Base-by-base conservation (phyloP, 169 alveolate species). In the Condylostoma magnum region DNA sequence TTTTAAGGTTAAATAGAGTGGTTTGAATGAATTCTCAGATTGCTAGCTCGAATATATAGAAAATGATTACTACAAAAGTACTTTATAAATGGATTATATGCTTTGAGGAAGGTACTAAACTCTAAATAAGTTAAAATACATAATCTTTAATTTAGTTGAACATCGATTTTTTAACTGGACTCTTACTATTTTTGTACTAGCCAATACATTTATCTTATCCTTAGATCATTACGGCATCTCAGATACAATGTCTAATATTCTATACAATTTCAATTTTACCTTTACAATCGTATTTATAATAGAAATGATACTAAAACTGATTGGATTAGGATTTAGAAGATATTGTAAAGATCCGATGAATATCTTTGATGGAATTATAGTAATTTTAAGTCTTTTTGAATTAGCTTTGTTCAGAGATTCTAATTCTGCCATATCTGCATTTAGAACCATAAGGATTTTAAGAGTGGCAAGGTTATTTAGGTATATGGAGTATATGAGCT, bases 311-410 rank as follows among this genome's bases (percentile, higher is more conserved):
- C 20, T 31, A 20, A 71, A 71, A 43, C 1, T 71, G 6, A 12
- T 71, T 27, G 67, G 48, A 4, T 4, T 43, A 20, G 79, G 79
- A 18, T 28, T 66, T 25, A 31, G 36, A 15, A 30, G 30, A 0
- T 71, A 65, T 37, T 60, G n/a, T 1, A 57, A 41, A 12, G 77
- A 71, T 41, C 5, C 18, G 10, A 51, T 71, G 69, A 71, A 71
- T 37, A 4, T 33, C 28, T 71, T 71, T 36, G 79, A 69, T 37
- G 58, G 50, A 8, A 27, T 66, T 15, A 47, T 66, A 20, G 66
- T 47, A 5, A 41, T 66, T 0, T 6, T 66, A 6, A 20, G 48
- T 27, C 18, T 66, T 10, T 28, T 66, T 46, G 75, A 66, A 66
- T 30, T 66, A 4, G 50, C 76, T 53, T 51, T 89, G 27, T 6